Percentiles rank a stretch among this genome's conserved stretches.
Conservation (phyloP, 2,329 filamentous ascomycete genomes). For the Aspergillus sp. region DNA sequence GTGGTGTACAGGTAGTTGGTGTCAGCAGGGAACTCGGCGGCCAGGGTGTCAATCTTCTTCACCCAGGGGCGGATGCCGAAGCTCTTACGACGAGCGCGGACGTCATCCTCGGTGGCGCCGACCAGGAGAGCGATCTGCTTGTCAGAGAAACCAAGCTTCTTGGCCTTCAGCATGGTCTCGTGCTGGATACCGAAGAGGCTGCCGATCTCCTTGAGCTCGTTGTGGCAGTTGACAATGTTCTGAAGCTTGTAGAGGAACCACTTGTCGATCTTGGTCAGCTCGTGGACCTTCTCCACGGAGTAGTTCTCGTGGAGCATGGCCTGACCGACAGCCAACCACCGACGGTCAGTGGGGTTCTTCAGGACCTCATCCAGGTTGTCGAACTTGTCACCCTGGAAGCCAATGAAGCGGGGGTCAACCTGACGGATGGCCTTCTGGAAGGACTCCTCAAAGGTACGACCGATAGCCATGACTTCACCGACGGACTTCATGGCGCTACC, state of each 20-base stretch:
- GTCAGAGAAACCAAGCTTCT: slow-evolving; percentile 98
- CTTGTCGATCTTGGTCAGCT: slow-evolving; percentile 97
- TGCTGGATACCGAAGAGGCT: slow-evolving; percentile 81
- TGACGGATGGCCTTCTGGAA: slow-evolving; percentile 99
- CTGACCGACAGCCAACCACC: slow-evolving; percentile 96
- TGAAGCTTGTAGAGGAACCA: slow-evolving; percentile 99
- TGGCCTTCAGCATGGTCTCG: slow-evolving; percentile 84
- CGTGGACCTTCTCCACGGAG: slow-evolving; percentile 85
- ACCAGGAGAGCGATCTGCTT: slow-evolving; percentile 88
- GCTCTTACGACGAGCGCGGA: slow-evolving; percentile 77
- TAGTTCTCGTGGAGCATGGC: slow-evolving; percentile 98
- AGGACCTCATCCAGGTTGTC: slow-evolving; percentile 88
- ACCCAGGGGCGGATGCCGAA: slow-evolving; percentile 94
- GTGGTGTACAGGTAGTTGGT: slow-evolving; percentile 98
- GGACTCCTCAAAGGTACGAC: slow-evolving; percentile 96
- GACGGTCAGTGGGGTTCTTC: slow-evolving; percentile 88
- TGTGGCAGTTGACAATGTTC: slow-evolving; percentile 90
- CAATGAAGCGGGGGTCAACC: slow-evolving; percentile 87
- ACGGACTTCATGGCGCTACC: slow-evolving; percentile 99
- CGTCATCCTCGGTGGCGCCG: slow-evolving; percentile 82
- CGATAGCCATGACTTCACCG: slow-evolving; percentile 98
- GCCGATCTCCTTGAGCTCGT: slow-evolving; percentile 79
- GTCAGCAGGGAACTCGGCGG: slow-evolving; percentile 91
- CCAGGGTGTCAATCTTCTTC: slow-evolving; percentile 97
- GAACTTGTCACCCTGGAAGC: slow-evolving; percentile 94